Evolutionary conservation across 2,329 filamentous ascomycete genomes (phyloP), one percentile per base, ranked within the genome.

Genomic region (Penicillium sp.): DNA sequence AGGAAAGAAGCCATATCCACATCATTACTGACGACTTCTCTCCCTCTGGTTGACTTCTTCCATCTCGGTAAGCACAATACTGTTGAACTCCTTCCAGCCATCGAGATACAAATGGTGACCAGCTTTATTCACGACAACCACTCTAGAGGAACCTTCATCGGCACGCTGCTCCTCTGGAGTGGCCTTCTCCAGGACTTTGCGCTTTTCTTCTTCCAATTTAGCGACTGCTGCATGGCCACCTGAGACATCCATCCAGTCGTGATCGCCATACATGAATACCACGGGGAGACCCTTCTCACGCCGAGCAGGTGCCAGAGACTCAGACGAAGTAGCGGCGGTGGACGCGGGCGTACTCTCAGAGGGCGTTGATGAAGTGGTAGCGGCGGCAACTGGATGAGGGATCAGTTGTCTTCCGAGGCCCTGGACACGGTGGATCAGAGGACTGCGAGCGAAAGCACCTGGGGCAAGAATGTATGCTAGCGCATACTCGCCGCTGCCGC

Each of bases 201-300:
- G 76, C 62, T 83, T 84, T 61, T 88, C 86, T 57, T 87, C 81
- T 59, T 90, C 87, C 13, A 97, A 83, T 73, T 89, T 92, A 75
- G 93, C 85, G 69, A 89, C 85, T 0, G 93, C 87, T 0, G 89
- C 91, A 47, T 87, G 85, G 0, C 94, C 94, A 29, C 93, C 94
- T 0, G 86, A 86, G 9, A 94, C 87, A 65, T 99, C 94, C 94
- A 99, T 99, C 94, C 94, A 99, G 79, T 99, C 94, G 70, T 94
- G 88, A 68, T 97, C 93, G 62, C 94, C 94, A 71, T 99, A 99
- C 89, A 97, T 93, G 72, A 99, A 85, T 9, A 97, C 84, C 33
- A 97, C 81, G 0, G 94, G 93, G 49, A 92, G 81, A 1, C 93
- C 92, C 0, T 83, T 89, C 66, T 86, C 85, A 10, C 79, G 74